Evolutionary conservation across 106 monocot species (phyloP).

Genomic region (Narthecium ossifragum): DNA sequence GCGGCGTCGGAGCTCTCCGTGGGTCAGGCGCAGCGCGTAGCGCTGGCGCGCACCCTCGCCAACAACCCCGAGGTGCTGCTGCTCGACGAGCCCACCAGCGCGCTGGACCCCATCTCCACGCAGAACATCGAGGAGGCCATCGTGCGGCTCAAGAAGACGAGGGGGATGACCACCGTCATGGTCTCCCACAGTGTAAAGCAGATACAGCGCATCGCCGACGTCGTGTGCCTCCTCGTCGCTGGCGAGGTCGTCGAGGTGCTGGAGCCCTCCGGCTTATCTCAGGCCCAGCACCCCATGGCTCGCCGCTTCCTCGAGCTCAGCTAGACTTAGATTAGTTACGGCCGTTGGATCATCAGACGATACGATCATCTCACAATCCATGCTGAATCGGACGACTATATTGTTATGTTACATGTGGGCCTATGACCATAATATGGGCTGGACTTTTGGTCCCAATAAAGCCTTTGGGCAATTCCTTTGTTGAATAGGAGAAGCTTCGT

Average conservation of each 20-base stretch:
- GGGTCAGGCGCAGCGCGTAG: constrained; percentile 87
- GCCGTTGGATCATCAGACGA: too few relatives aligned
- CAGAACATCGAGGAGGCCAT: constrained; percentile 91
- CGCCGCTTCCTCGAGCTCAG: constrained; percentile 76
- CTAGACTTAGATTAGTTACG: too few relatives aligned
- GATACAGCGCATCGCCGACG: constrained; percentile 74
- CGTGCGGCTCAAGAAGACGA: constrained; percentile 46
- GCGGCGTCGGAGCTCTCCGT: constrained; percentile 66
- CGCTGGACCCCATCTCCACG: constrained; percentile 88
- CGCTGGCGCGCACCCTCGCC: constrained; percentile 86
- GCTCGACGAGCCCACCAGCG: constrained; percentile 91
- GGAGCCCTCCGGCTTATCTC: constrained; percentile 36
- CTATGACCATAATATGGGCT: too few relatives aligned
- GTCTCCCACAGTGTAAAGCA: constrained; percentile 93
- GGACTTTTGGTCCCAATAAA: too few relatives aligned
- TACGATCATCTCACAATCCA: too few relatives aligned
- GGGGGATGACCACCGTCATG: constrained; percentile 57
- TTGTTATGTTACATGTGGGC: too few relatives aligned
- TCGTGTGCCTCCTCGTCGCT: constrained; percentile 68
- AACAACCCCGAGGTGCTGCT: constrained; percentile 87
- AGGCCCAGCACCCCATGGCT: constrained; percentile 69
- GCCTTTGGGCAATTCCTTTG: too few relatives aligned
- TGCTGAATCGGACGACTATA: too few relatives aligned
- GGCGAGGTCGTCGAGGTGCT: constrained; percentile 81
- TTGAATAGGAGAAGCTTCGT: too few relatives aligned